Evolutionary conservation across 2,329 filamentous ascomycete species (phyloP).

Genomic region (Arthroderma sp.): DNA sequence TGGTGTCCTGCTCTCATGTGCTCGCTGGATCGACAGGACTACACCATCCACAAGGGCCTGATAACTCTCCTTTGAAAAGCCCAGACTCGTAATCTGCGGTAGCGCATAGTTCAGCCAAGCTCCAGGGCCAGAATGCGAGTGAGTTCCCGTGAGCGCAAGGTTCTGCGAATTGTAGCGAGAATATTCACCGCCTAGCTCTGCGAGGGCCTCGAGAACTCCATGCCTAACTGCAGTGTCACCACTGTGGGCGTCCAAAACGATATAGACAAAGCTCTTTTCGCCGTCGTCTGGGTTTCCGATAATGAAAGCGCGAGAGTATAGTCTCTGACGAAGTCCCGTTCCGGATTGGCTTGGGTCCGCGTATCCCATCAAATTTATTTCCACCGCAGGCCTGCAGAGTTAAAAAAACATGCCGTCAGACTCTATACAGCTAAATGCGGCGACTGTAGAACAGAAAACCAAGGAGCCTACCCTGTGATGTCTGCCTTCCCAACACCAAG

Average conservation of each 20-base stretch:
- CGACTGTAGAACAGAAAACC: slow-evolving; percentile 4
- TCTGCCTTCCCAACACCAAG: slow-evolving; percentile 59
- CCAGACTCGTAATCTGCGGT: slow-evolving; percentile 76
- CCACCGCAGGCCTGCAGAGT: slow-evolving; percentile 57
- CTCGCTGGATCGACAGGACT: slow-evolving; percentile 64
- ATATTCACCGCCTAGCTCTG: slow-evolving; percentile 57
- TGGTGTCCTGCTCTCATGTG: slow-evolving; percentile 57
- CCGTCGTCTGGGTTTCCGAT: slow-evolving; percentile 54
- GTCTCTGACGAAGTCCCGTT: slow-evolving; percentile 68
- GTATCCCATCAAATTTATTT: slow-evolving; percentile 86
- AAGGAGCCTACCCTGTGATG: slow-evolving; percentile 47
- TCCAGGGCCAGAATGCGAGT: slow-evolving; percentile 82
- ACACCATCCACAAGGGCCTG: slow-evolving; percentile 79
- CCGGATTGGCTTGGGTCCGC: slow-evolving; percentile 73
- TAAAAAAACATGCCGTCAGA: not conserved
- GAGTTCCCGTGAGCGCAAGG: slow-evolving; percentile 79
- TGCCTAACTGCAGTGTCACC: slow-evolving; percentile 80
- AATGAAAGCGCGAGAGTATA: slow-evolving; percentile 84
- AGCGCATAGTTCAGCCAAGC: slow-evolving; percentile 92
- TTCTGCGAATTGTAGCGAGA: slow-evolving; percentile 65
- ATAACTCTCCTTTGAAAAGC: slow-evolving; percentile 78
- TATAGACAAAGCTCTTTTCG: slow-evolving; percentile 65
- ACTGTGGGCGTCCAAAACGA: slow-evolving; percentile 74
- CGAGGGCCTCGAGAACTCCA: slow-evolving; percentile 68
- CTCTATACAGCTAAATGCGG: not conserved